Conservation (phyloP, 1,284 basidiomycete genomes). For the Pseudozyma hubeiensis region DNA sequence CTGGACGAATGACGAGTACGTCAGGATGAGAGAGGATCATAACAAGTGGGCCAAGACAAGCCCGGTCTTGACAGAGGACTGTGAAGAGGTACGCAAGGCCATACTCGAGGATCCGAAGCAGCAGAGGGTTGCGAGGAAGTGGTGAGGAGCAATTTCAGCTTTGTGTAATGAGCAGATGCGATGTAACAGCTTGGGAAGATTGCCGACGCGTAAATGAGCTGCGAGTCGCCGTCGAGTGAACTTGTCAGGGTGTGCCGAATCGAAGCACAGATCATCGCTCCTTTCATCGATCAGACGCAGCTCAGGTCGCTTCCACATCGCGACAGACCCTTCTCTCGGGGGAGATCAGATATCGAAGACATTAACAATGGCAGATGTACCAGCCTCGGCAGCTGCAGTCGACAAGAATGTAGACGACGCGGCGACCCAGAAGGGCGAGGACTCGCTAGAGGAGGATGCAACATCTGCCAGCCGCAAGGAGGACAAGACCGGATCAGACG, state of each 20-base stretch:
- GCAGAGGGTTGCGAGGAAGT: constrained; percentile 18
- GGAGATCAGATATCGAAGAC: background rate
- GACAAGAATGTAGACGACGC: background rate
- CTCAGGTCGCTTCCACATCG: too few species aligned
- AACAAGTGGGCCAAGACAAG: constrained; percentile 13
- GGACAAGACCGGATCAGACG: background rate
- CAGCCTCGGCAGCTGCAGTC: background rate
- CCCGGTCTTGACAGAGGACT: constrained; percentile 2
- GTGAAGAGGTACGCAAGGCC: constrained; percentile 18
- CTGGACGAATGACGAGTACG: constrained; percentile 31
- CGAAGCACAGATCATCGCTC: constrained; percentile 22
- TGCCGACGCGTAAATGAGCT: constrained; percentile 10
- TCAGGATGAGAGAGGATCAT: constrained; percentile 25
- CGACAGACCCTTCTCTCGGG: too few species aligned
- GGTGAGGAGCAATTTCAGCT: background rate
- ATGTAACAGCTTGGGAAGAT: constrained; percentile 4
- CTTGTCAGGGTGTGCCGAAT: constrained; percentile 18
- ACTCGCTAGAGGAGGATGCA: background rate
- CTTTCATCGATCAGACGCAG: background rate
- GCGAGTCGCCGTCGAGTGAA: background rate
- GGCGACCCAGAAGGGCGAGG: too few species aligned
- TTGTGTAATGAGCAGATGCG: too few species aligned
- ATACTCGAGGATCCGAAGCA: constrained; percentile 8
- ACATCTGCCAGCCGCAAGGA: background rate
- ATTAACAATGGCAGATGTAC: constrained; percentile 7